Evolutionary conservation across 2,329 filamentous ascomycete species (phyloP), one percentile per base, ranked within the genome.

Genomic region (Colletotrichum navitas): DNA sequence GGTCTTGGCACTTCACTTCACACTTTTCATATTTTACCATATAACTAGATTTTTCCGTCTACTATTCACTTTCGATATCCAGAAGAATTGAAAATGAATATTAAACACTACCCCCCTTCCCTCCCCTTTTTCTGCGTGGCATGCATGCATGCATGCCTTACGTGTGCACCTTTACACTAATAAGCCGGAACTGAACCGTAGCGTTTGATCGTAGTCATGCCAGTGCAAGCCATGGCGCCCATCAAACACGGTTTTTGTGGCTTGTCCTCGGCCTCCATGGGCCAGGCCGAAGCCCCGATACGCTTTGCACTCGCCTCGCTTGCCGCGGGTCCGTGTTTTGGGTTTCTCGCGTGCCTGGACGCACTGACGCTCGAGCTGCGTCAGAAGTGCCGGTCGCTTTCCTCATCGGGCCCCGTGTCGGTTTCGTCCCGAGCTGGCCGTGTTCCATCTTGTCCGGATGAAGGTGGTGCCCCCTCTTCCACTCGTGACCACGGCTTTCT

Each of bases 11-110:
- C 51, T 65, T 32, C 36, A 36, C 41, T 63, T 41, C 58, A 49
- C 51, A 49, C 29, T 49, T 60, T 47, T 29, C n/a, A 60, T 63
- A 41, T 41, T 66, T 61, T 43, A 66, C 63, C 24, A 70, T 29
- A 70, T 66, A 66, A 66, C 47, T 66, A 70, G 67, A 70, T 51
- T 24, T 63, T 55, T 32, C 10, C 39, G 45, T 11, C 18, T 34
- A 49, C 18, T 41, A 36, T 39, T 56, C 62, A 29, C 26, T 24
- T 55, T 47, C 45, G 55, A 36, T 45, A 45, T 8, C 34, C 24
- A 16, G 16, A 52, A 26, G 36, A 24, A 16, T 55, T 36, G 18
- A 60, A 66, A 70, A 70, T 51, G 29, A 43, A 55, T 43, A 60
- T 61, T 61, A 36, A 66, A 32, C 12, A 51, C 24, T 1, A 60